Evolutionary conservation across 352 stramenopile species (phyloP), one percentile per base, ranked within the genome.

Genomic region (Pythium diclinum): DNA sequence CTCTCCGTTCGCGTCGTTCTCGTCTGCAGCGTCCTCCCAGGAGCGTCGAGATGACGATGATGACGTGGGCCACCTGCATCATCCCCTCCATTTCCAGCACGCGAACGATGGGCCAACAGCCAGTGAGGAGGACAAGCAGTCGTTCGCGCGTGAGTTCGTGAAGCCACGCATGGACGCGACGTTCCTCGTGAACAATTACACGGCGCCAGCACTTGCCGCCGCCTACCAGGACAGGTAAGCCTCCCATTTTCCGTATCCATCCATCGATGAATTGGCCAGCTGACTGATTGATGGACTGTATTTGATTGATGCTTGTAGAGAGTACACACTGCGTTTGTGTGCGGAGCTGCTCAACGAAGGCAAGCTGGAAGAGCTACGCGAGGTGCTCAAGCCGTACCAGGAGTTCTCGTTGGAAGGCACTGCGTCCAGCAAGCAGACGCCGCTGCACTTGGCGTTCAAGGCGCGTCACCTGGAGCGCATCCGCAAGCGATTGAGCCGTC

Each of bases 101-200:
- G 30, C 14, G 8, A 32, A 47, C n/a, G 32, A 33, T 21, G n/a
- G 53, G 3, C 6, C 32, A 42, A 6, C 6, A 17, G 16, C 48
- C 25, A 46, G 23, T 34, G 48, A 64, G 17, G 64, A 61, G 25
- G 61, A 71, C 54, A 64, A 71, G 54, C 65, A 74, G 47, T 73
- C 71, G 32, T 83, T 91, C 38, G 83, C 82, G 16, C 74, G 76
- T n/a, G 79, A 88, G 69, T 89, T 91, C 42, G 67, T 82, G 49
- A 91, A 88, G 69, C 82, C 82, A 9, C 60, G 62, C 14, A 88
- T 88, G 76, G 85, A 94, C 55, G 78, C 81, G 30, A 82, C 73
- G 25, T 92, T 92, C 59, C 73, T 99, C 40, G 92, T 98, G 8
- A 91, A 98, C 71, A 98, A 99, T 73, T 99, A 98, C 74, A 99